Conservation (phyloP, 1,139 yeast genomes). For the Spathaspora sp. region DNA sequence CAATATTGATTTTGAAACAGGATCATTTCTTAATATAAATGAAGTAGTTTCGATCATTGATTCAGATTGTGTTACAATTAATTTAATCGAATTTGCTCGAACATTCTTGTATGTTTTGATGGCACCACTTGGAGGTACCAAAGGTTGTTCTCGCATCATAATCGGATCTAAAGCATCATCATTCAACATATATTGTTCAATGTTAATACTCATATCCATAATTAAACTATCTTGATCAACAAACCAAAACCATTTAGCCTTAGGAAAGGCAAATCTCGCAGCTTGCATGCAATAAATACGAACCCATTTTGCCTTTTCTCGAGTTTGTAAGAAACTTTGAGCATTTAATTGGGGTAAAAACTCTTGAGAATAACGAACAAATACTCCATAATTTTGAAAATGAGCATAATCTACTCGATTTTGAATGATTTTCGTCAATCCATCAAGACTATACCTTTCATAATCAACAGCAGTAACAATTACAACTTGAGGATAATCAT, state of each 20-base stretch:
- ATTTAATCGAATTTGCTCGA: conserved; percentile 50
- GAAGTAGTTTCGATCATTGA: conserved; percentile 63
- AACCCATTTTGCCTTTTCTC: conserved; percentile 54
- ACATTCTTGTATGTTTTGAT: conserved; percentile 68
- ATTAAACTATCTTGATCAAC: conserved; percentile 73
- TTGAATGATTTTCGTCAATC: conserved; percentile 66
- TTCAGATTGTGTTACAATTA: conserved; percentile 67
- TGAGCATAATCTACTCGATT: conserved; percentile 83
- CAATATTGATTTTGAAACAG: conserved; percentile 61
- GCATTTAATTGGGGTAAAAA: conserved; percentile 60
- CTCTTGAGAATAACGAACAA: conserved; percentile 81
- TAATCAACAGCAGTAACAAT: conserved; percentile 83
- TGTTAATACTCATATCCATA: conserved; percentile 60
- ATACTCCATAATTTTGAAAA: conserved; percentile 70
- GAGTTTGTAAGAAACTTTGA: conserved; percentile 31
- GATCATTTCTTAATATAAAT: conserved; percentile 65
- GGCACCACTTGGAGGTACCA: conserved; percentile 65
- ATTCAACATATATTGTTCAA: conserved; percentile 56
- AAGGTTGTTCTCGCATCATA: conserved; percentile 64
- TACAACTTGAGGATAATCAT: conserved; percentile 64
- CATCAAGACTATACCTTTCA: conserved; percentile 59
- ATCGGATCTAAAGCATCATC: conserved; percentile 57
- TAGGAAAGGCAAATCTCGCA: conserved; percentile 85
- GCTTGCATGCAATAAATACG: conserved; percentile 63
- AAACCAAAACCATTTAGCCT: conserved; percentile 83